Evolutionary conservation across 2,329 filamentous ascomycete species (phyloP).

Genomic region (Penicillium psychrosexuale): DNA sequence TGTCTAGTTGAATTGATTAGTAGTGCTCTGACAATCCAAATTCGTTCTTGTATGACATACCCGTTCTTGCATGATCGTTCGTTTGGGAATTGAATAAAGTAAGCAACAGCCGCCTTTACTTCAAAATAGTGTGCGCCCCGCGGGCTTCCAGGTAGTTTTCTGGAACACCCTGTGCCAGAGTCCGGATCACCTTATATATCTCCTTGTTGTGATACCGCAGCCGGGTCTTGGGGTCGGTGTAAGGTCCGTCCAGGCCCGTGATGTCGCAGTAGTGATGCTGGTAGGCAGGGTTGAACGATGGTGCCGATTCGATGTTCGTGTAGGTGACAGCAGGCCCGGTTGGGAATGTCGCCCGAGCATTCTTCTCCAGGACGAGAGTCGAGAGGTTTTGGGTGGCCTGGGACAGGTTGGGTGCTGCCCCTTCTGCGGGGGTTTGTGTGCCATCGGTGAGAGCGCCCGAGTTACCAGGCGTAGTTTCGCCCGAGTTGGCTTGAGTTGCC

Average conservation of each 20-base stretch:
- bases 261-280: constrained; percentile 93
- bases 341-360: constrained; percentile 45
- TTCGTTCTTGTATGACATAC: neutral
- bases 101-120: constrained; percentile 49
- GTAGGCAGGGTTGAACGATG: constrained; percentile 72
- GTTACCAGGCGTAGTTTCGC: constrained; percentile 64
- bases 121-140: constrained; percentile 88
- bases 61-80: neutral
- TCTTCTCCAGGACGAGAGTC: constrained; percentile 85
- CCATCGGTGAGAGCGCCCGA: constrained; percentile 40
- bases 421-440: constrained; percentile 47
- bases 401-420: constrained; percentile 65
- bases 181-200: constrained; percentile 79
- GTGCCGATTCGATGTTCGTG: constrained; percentile 93
- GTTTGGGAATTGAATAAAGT: constrained; percentile 1
- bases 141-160: constrained; percentile 88
- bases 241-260: constrained; percentile 85
- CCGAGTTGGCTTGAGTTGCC: constrained; percentile 79
- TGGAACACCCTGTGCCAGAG: constrained; percentile 73
- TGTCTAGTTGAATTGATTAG: constrained; percentile 7
- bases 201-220: constrained; percentile 91
- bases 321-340: constrained; percentile 76
- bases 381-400: constrained; percentile 84
- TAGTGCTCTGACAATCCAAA: too few relatives aligned
- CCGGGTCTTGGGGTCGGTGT: constrained; percentile 91